Percentiles rank a stretch among this genome's conserved stretches.
Evolutionary conservation across 208 protist genomes (phyloP).

Genomic region (Crithidia expoeki): DNA sequence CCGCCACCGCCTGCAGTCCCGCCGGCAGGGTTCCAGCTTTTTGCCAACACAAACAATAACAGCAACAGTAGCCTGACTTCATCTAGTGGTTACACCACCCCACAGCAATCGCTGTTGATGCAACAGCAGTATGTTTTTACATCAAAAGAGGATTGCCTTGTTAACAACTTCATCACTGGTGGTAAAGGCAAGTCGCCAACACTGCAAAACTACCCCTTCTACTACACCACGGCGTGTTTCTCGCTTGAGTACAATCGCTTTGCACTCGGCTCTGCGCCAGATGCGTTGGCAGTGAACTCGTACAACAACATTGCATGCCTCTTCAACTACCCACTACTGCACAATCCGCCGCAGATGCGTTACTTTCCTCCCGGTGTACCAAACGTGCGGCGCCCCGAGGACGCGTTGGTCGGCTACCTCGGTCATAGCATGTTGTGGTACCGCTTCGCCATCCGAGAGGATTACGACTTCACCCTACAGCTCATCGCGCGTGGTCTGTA

Average conservation of each 20-base stretch:
- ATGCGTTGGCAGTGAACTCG: slow-evolving; percentile 67
- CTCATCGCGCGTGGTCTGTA: slow-evolving; percentile 76
- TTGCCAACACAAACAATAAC: neutral
- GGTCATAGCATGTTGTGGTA: slow-evolving; percentile 73
- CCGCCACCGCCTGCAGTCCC: slow-evolving; percentile 20
- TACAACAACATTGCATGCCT: slow-evolving; percentile 91
- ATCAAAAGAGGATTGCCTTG: slow-evolving; percentile 36
- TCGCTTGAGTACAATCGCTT: slow-evolving; percentile 87
- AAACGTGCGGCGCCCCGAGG: slow-evolving; percentile 40
- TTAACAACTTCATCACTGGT: slow-evolving; percentile 36
- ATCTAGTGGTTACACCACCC: neutral
- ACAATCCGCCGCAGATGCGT: slow-evolving; percentile 47
- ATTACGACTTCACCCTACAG: slow-evolving; percentile 92
- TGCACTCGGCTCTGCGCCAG: slow-evolving; percentile 49
- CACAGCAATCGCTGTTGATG: slow-evolving; percentile 2
- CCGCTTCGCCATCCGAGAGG: slow-evolving; percentile 84
- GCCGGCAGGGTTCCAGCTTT: neutral
- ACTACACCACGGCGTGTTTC: slow-evolving; percentile 60
- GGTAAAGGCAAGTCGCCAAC: slow-evolving; percentile 10
- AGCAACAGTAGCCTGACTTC: neutral
- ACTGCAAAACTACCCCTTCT: slow-evolving; percentile 36
- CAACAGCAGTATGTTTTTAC: slow-evolving; percentile 38
- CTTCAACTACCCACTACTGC: slow-evolving; percentile 76
- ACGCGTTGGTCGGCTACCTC: slow-evolving; percentile 49
- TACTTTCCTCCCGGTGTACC: slow-evolving; percentile 47